Base-by-base conservation (phyloP, 805 yeast species). In the Sugiyamaella boreocaroliniensis region DNA sequence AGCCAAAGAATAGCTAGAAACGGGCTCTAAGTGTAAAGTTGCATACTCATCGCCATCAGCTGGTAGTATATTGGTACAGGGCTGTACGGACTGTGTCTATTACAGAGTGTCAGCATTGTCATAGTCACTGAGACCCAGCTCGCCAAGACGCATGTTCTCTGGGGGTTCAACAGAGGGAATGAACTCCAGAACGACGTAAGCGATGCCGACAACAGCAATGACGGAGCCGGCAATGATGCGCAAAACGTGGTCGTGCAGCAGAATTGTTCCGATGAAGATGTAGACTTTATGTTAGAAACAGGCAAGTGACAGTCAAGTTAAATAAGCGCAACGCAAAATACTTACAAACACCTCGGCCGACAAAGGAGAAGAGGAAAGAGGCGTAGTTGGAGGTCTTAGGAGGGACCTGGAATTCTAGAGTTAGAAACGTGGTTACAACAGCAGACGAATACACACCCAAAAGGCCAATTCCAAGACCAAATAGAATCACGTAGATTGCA, bases 101-200 rank as follows among this genome's bases (percentile, higher is more conserved):
- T 61, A 64, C 8, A 64, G 56, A n/a, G 67, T 63, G 45, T 64
- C 68, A 22, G 61, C 54, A 45, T 63, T 64, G 54, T 68, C 71
- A 42, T 60, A 59, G 44, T 68, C 74, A n/a, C 74, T 74, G 43
- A 29, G 41, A 18, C 47, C 53, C 34, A 42, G 16, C 16, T 49
- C 53, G 34, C 49, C 50, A 26, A 50, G 29, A 74, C 82, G 40
- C 86, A 89, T 87, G 69, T 85, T 87, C 53, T 79, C 85, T 16
- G 96, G 97, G 29, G 89, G 85, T 50, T 86, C 83, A 43, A 87
- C 73, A 55, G 85, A 78, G 16, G 90, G 89, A 26, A 86, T 68
- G 48, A 85, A 83, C 68, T 88, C 93, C 62, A 88, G 75, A 0
- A 70, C 79, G 47, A 76, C 64, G 68, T 75, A 88, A 2, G 69